These are phyloP conservation scores for Fraxinus sp. DNA, from an alignment of 305 asterid species.

Conservation along the genomic window DNA sequence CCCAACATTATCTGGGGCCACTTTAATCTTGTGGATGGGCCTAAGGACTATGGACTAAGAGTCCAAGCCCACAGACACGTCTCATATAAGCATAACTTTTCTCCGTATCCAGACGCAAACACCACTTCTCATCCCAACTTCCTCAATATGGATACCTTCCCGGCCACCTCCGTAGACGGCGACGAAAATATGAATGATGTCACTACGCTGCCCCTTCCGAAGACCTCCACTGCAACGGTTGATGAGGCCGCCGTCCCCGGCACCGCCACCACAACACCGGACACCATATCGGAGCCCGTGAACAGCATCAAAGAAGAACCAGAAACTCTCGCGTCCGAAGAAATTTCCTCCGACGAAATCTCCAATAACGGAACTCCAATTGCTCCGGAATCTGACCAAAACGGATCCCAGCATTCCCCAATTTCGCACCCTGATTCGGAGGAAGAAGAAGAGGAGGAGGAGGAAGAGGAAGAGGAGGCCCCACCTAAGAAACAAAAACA, in stretches of 20 bases:
- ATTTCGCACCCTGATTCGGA: slow-evolving; percentile 32
- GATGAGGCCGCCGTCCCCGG: background rate
- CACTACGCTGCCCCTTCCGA: too few species aligned
- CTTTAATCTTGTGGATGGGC: background rate
- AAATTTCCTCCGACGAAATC: slow-evolving; percentile 22
- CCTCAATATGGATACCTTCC: background rate
- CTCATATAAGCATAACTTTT: background rate
- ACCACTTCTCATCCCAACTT: background rate
- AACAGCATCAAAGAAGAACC: slow-evolving; percentile 15
- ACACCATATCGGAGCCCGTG: background rate
- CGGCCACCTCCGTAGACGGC: background rate
- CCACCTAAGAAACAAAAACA: slow-evolving; percentile 43
- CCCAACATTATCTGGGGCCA: background rate
- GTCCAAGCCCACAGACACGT: background rate
- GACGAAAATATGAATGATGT: too few species aligned
- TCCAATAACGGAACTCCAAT: slow-evolving; percentile 18
- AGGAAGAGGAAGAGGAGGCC: slow-evolving; percentile 41
- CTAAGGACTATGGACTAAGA: background rate
- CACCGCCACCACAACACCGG: slow-evolving; percentile 1
- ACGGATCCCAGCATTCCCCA: slow-evolving; percentile 14
- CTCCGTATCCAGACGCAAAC: background rate
- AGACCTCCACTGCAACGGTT: background rate
- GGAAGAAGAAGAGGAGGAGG: slow-evolving; percentile 31
- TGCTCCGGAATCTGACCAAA: slow-evolving; percentile 12
- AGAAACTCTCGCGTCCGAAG: slow-evolving; percentile 17